Percentiles rank a stretch among this genome's conserved stretches.
Evolutionary conservation across 208 protist genomes (phyloP).

Genomic region (Phytomonas serpens): DNA sequence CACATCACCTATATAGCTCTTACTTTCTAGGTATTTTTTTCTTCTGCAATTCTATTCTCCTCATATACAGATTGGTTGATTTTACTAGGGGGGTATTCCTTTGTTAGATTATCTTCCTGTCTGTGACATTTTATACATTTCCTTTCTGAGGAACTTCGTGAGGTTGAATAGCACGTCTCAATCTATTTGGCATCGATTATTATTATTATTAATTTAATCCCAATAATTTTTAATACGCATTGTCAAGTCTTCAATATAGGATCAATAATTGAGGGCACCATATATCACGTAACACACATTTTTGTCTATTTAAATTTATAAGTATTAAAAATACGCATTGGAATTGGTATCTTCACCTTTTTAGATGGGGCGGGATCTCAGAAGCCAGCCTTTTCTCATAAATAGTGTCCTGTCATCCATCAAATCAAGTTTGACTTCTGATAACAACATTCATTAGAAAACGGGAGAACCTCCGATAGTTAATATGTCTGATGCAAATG

Average conservation of each 20-base stretch:
- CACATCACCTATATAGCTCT: too few species aligned
- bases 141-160: neutral
- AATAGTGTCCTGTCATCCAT: neutral
- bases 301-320: neutral
- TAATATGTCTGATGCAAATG: neutral
- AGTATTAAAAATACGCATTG: neutral
- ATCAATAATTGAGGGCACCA: neutral
- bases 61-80: neutral
- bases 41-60: neutral
- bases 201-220: too few species aligned
- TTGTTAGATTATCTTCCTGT: too few species aligned
- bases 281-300: neutral
- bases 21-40: too few species aligned
- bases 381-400: neutral
- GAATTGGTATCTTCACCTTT: neutral
- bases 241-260: neutral
- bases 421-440: neutral
- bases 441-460: neutral
- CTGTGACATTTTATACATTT: too few species aligned
- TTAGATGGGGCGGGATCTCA: neutral
- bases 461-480: neutral
- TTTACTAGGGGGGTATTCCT: too few species aligned
- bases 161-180: neutral
- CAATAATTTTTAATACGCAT: neutral
- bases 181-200: neutral